phyloP scores from a whole-genome alignment of 495 filamentous ascomycete species.

The Aspergillus ellipticus region DNA sequence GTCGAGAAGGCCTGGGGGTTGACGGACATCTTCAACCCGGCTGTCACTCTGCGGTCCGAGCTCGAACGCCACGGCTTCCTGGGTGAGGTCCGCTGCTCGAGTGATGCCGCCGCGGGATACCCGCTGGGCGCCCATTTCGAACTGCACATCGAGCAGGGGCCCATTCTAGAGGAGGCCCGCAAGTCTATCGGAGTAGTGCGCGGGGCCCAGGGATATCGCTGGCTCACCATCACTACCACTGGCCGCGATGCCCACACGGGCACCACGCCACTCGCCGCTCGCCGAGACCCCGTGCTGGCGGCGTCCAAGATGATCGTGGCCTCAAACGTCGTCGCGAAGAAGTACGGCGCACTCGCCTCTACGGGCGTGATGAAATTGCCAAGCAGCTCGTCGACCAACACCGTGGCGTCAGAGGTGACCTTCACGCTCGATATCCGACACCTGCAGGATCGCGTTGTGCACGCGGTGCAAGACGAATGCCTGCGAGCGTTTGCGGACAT shows the following conservation, averaged over 20 bases:
- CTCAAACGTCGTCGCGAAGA: constrained; percentile 56
- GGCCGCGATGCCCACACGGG: constrained; percentile 71
- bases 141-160: constrained; percentile 77
- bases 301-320: constrained; percentile 63
- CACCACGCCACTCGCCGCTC: constrained; percentile 56
- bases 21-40: constrained; percentile 48
- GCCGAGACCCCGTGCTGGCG: constrained; percentile 58
- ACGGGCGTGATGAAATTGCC: constrained; percentile 65
- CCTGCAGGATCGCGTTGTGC: constrained; percentile 51
- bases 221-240: constrained; percentile 57
- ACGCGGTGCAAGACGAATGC: constrained; percentile 45
- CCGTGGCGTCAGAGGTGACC: constrained; percentile 60
- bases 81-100: constrained; percentile 40
- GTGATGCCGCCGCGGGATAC: constrained; percentile 11
- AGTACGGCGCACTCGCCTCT: constrained; percentile 52
- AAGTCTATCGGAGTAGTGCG: constrained; percentile 63
- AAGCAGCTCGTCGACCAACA: constrained; percentile 60
- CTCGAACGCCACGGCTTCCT: constrained; percentile 66
- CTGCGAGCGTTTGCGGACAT: constrained; percentile 47
- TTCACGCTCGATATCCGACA: constrained; percentile 70
- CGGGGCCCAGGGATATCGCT: constrained; percentile 60
- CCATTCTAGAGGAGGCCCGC: constrained; percentile 54
- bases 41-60: constrained; percentile 51
- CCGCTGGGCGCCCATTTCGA: constrained; percentile 72
- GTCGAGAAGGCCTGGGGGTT: constrained; percentile 57